Evolutionary conservation across 2,329 filamentous ascomycete genomes (phyloP), one percentile per base, ranked within the genome.

Genomic region (Pyricularia sp.): DNA sequence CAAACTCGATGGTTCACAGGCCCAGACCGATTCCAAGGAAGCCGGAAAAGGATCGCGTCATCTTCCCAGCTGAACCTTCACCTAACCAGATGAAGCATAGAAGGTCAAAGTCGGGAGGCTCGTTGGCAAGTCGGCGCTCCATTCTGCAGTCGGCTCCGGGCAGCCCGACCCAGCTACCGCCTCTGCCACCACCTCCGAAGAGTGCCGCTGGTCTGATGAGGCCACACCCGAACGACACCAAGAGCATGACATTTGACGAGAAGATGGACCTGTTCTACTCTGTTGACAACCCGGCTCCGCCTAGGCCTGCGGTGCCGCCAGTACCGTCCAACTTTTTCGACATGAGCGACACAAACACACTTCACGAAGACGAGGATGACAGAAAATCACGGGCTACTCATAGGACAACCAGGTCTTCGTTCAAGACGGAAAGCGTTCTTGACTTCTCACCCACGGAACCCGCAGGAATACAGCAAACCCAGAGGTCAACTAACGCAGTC

Each of bases 211-310:
- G 67, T 14, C 5, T 68, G n/a, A 73, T 76, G 20, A 66, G 65
- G 25, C 78, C 84, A 23, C 78, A 81, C 6, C 82, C 84, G 2
- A 86, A 86, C 70, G 77, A 85, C 70, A 86, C 84, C 3, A 83
- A 82, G 75, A 87, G 84, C 73, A 87, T 87, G 85, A 86, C 84
- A 0, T 82, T 86, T 70, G 79, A 86, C 67, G 85, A 87, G 72
- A 87, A 87, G 74, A 84, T 87, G 77, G 77, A 79, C 1, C 74
- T 86, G 5, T 76, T 88, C 28, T 86, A 85, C 71, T 79, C 82
- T 3, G 66, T 70, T 77, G 65, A 76, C 76, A 68, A 80, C 4
- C 79, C 80, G 2, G 78, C 85, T 17, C 83, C 84, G 12, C 78
- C 81, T 3, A 71, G 85, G 58, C 82, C 82, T 7, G 73, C 77